Evolutionary conservation across 192 early-diverging fungal genomes (phyloP).

Genomic region (Gryganskiella cystojenkinii): DNA sequence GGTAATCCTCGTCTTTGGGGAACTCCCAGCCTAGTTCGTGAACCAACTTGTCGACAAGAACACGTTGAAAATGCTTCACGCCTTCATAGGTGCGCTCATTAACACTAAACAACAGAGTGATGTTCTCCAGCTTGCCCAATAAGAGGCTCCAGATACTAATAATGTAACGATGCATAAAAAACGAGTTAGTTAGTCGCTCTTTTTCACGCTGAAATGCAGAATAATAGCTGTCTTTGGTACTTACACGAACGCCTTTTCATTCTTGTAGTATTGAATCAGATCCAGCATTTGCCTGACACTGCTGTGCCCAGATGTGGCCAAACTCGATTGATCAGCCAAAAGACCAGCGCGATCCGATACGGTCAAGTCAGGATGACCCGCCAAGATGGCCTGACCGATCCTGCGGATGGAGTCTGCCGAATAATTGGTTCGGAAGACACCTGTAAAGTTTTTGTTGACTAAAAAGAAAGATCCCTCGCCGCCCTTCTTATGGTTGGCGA

Average conservation of each 20-base stretch:
- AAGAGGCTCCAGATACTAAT: constrained; percentile 64
- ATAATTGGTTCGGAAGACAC: constrained; percentile 88
- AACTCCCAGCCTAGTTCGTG: constrained; percentile 82
- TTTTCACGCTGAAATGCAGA: no score
- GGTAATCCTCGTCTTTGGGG: constrained; percentile 61
- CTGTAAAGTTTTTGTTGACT: constrained; percentile 82
- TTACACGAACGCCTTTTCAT: constrained; percentile 82
- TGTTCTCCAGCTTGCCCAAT: constrained; percentile 51
- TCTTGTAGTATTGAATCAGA: constrained; percentile 74
- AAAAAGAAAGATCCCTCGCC: constrained; percentile 70
- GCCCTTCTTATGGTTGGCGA: constrained; percentile 53
- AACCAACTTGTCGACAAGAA: constrained; percentile 63
- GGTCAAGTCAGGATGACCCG: constrained; percentile 58
- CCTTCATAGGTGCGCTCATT: constrained; percentile 64
- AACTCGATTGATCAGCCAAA: constrained; percentile 80
- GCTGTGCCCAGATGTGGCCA: constrained; percentile 79
- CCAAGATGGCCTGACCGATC: constrained; percentile 61
- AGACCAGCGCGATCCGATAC: constrained; percentile 81
- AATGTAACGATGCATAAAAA: constrained; percentile 51
- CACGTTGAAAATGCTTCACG: constrained; percentile 45
- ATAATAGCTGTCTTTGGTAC: no score
- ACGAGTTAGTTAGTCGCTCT: constrained; percentile 4
- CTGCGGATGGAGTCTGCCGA: constrained; percentile 56
- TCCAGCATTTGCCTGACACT: constrained; percentile 77
- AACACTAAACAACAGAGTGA: constrained; percentile 70